Conservation (phyloP, 2,329 filamentous ascomycete genomes). For the Xylariaceae sp. region DNA sequence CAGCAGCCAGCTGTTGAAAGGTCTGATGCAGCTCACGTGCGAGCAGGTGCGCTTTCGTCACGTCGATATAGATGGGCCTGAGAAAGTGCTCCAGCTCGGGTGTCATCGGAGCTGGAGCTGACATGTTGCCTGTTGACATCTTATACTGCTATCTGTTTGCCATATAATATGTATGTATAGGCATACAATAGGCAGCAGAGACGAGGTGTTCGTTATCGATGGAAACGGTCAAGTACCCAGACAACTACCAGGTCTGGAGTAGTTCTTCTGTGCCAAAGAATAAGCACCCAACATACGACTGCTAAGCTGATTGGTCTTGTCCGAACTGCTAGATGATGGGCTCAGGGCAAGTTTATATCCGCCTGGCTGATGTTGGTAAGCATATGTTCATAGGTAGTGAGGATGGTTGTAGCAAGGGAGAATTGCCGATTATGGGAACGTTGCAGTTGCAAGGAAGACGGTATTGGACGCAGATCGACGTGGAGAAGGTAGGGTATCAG, state of each 20-base stretch:
- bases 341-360: slow-evolving; percentile 12
- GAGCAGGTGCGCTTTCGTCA: slow-evolving; percentile 53
- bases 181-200: background rate
- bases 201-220: background rate
- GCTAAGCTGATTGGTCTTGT: background rate
- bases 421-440: slow-evolving; percentile 42
- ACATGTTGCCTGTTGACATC: slow-evolving; percentile 13
- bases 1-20: slow-evolving; percentile 58
- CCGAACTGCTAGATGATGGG: too few relatives aligned
- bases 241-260: too few relatives aligned
- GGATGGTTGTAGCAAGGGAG: slow-evolving; percentile 12
- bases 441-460: slow-evolving; percentile 38
- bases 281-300: background rate
- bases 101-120: slow-evolving; percentile 23
- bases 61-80: slow-evolving; percentile 56
- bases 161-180: slow-evolving; percentile 16
- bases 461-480: slow-evolving; percentile 12
- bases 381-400: background rate
- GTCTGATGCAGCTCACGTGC: slow-evolving; percentile 54
- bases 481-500: slow-evolving; percentile 3
- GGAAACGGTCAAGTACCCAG: background rate
- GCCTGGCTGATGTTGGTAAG: background rate
- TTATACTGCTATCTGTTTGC: slow-evolving; percentile 12
- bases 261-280: background rate
- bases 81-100: slow-evolving; percentile 54